Evolutionary conservation across 2,329 filamentous ascomycete genomes (phyloP), one percentile per base, ranked within the genome.

Genomic region (Fusarium floridanum): DNA sequence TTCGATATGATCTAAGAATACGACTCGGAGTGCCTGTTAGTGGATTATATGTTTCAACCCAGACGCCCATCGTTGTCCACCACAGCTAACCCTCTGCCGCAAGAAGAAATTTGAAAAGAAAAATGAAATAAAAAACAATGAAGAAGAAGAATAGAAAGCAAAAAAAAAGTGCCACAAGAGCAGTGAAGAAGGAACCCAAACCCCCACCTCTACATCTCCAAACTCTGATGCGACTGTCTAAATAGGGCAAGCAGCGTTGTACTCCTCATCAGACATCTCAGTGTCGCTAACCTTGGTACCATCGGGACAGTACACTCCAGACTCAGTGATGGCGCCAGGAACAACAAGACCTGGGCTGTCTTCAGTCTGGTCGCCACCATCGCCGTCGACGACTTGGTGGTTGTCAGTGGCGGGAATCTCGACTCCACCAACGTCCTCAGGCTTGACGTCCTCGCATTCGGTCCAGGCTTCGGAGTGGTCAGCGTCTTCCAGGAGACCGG

Each of bases 401-500:
- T 37, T 20, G 16, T 50, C 45, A 16, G 45, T 50, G 16, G 24
- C 45, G 20, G 45, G 45, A 8, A 59, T 36, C 14, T 59, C 55
- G 3, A 57, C 9, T 11, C 16, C 56, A 41, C 56, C 56, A 20
- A 60, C 56, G 20, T 60, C 36, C 24, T 60, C 56, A 17, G 56
- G 56, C 56, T 60, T 60, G 11, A 60, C 56, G 8, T 60, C 56
- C 36, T 60, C 56, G 6, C 56, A 60, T 5, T 60, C 56, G 37
- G 56, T 60, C 34, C 37, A 60, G 22, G 56, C 56, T 22, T 60
- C 56, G 22, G 56, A 60, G 36, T 60, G 56, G 56, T 60, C 37
- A 14, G 56, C 22, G 4, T 60, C 56, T 3, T 41, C 36, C 4
- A 60, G 56, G 20, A 39, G 36, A 5, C 56, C 56, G 10, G 56